A percentile compares a stretch with the other conserved stretches of the same genome.
phyloP scores from a whole-genome alignment of 1,284 basidiomycete species.

The Blastosporella zonata region DNA sequence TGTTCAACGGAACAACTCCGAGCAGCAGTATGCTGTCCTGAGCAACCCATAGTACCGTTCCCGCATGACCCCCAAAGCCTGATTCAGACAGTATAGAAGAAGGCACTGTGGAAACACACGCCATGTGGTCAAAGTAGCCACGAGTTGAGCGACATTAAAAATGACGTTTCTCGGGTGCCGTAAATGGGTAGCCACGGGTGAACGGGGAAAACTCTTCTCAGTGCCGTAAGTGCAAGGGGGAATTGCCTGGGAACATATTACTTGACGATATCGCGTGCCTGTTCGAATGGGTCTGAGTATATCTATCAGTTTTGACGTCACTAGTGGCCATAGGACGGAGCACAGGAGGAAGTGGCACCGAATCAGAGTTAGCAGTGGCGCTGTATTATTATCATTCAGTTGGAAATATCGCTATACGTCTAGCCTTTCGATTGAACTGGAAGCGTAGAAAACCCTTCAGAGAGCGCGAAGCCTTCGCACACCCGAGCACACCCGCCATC shows the following conservation, averaged over 20 bases:
- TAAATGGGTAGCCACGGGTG: background rate
- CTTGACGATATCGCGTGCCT: background rate
- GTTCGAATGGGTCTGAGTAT: background rate
- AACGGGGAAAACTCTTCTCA: constrained; percentile 10
- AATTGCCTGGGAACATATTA: background rate
- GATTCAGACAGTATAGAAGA: background rate
- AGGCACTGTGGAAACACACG: background rate
- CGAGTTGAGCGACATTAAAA: background rate
- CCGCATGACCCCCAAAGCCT: background rate
- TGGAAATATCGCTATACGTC: background rate
- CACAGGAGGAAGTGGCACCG: background rate
- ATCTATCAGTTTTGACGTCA: background rate
- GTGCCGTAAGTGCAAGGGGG: background rate
- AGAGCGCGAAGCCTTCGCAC: no score
- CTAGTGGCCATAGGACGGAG: background rate
- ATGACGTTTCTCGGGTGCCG: background rate
- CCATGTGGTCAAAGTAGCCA: background rate
- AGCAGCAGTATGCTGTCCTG: background rate
- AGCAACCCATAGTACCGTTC: background rate
- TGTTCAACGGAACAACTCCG: background rate
- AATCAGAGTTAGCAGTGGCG: background rate
- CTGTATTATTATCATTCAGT: background rate
- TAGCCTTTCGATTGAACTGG: background rate
- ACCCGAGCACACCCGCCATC: background rate
- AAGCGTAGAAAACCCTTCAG: background rate